These are phyloP conservation scores for Neurospora crassa DNA, from an alignment of 2,329 filamentous ascomycete species.

Conservation along the genomic window DNA sequence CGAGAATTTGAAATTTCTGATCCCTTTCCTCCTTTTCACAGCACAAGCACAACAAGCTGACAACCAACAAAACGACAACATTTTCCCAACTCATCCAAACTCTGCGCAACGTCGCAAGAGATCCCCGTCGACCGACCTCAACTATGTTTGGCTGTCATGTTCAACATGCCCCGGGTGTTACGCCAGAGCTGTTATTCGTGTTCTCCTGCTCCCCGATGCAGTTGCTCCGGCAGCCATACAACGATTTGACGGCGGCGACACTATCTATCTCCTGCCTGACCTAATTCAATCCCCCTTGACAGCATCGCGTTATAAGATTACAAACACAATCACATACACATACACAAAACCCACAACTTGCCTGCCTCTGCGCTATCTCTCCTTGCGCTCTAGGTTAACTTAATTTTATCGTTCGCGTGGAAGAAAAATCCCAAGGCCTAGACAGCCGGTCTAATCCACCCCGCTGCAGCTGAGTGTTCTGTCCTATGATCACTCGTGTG, in stretches of 20 bases:
- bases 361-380: slow-evolving; percentile 49
- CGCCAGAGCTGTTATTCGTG: background rate
- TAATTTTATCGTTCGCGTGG: slow-evolving; percentile 50
- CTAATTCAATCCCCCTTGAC: slow-evolving; percentile 1
- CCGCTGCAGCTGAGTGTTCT: slow-evolving; percentile 42
- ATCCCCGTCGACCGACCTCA: background rate
- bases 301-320: slow-evolving; percentile 2
- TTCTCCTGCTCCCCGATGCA: background rate
- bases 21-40: background rate
- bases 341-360: slow-evolving; percentile 44
- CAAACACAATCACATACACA: slow-evolving; percentile 3
- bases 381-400: slow-evolving; percentile 52
- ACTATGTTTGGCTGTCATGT: background rate
- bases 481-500: slow-evolving; percentile 25
- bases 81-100: background rate
- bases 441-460: slow-evolving; percentile 61
- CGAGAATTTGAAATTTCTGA: background rate
- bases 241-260: background rate
- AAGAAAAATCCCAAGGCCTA: slow-evolving; percentile 54
- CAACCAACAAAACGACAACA: background rate
- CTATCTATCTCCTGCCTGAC: background rate
- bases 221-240: background rate
- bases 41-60: background rate
- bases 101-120: background rate
- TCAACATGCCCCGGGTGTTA: background rate